Base-by-base conservation (phyloP, 768 basidiomycete species). In the Auricularia sp. region DNA sequence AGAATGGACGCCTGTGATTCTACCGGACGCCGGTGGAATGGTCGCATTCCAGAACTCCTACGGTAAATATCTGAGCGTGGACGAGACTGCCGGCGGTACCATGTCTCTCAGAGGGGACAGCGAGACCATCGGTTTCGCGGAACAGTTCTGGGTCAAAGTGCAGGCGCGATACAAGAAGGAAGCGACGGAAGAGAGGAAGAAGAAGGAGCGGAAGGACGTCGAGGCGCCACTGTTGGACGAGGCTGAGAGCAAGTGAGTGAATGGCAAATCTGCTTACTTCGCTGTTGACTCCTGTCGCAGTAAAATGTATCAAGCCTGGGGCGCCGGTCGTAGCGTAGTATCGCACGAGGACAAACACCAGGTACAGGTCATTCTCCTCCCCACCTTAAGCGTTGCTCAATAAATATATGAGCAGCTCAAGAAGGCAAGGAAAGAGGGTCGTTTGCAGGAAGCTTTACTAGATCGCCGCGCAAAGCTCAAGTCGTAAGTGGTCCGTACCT, bases 161-260 rank as follows among this genome's bases (percentile, higher is more conserved):
- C 94, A 97, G 77, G 85, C 80, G 76, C 92, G 92, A 71, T 95
- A 91, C 76, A 87, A 93, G 78, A 83, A 83, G 71, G 92, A 95
- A 73, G 91, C 88, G 13, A 77, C 88, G 70, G 89, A 90, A 67
- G 68, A 72, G 72, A 85, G 85, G 75, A 87, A 87, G 75, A 81
- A 83, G 73, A 84, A 84, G 68, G 84, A 87, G 56, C 59, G 74
- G 80, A 65, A 79, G 79, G 64, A 78, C 77, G 47, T 78, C 75
- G 37, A 73, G 44, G 68, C 72, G 24, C 68, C 70, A 7, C 77
- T 79, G 58, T 82, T 90, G 58, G 87, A 96, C 71, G 94, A 96
- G 69, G 81, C 82, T 3, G 77, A 81, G 63, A 79, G 88, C 42
- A 93, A 92, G 86, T 94, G 73, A 63, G 89, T 80, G 36, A 64